Evolutionary conservation across 345 rosid genomes (phyloP), one percentile per base, ranked within the genome.

Genomic region (Pistacia vera): DNA sequence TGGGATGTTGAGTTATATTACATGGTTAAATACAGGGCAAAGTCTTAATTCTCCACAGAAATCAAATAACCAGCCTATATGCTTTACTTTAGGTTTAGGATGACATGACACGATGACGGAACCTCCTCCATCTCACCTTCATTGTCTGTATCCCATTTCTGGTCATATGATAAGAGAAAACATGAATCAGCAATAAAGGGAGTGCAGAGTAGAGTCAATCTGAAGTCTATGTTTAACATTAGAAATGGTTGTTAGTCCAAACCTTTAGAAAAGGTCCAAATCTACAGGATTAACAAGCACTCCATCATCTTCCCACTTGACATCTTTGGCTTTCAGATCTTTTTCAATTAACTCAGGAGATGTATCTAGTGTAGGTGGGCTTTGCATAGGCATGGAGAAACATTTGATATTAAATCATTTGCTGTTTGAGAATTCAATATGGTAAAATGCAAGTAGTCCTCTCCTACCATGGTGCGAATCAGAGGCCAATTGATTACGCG

Each of bases 401-500:
- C 14, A 22, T 35, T 48, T n/a, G 10, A 22, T 54, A 54, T 20
- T 33, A 36, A 54, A 52, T 18, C 57, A 52, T 11, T 14, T 52
- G 57, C 57, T 14, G 55, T 52, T 14, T 52, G 57, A 52, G n/a
- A 12, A 17, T 51, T 51, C 55, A 11, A 10, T 11, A 2, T 11
- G 52, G 44, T 41, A 41, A 38, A 28, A 56, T 48, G 5, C 5
- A 54, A 59, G 58, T 49, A 18, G 8, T 36, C 49, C 49, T 90
- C 25, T 25, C 25, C 25, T 25, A 96, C 99, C 99, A 84, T 91
- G 94, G 90, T 79, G 55, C 98, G 97, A 12, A 93, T 89, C 30
- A 96, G 93, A 78, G 98, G 94, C 99, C 99, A 96, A 77, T 86
- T 88, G 65, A 96, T 90, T 72, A 88, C 95, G 9, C 91, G 92